Evolutionary conservation across 1,139 yeast genomes (phyloP).

Genomic region (Candida albicans): DNA sequence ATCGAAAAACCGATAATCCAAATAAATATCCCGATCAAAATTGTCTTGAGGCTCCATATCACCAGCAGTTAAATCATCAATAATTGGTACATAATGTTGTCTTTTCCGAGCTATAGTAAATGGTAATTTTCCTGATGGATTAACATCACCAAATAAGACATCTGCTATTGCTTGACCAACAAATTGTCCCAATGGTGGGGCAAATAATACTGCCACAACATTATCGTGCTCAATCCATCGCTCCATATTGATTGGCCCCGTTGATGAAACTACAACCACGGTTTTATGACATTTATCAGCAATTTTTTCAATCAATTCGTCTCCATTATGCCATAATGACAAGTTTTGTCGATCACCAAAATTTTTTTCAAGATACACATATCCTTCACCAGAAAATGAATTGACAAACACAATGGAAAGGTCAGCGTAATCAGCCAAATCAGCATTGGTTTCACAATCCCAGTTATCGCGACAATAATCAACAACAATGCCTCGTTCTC

Average conservation of each 20-base stretch:
- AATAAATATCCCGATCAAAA: slow-evolving; percentile 47
- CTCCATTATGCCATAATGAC: slow-evolving; percentile 63
- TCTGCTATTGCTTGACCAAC: slow-evolving; percentile 44
- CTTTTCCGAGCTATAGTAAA: slow-evolving; percentile 60
- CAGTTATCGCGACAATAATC: slow-evolving; percentile 45
- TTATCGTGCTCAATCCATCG: slow-evolving; percentile 59
- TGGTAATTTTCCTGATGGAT: slow-evolving; percentile 64
- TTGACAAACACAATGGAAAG: slow-evolving; percentile 53
- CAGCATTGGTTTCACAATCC: slow-evolving; percentile 44
- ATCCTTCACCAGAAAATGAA: slow-evolving; percentile 61
- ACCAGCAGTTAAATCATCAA: slow-evolving; percentile 38
- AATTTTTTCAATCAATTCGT: slow-evolving; percentile 48
- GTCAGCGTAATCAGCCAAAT: slow-evolving; percentile 50
- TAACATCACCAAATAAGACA: slow-evolving; percentile 54
- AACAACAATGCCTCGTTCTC: slow-evolving; percentile 43
- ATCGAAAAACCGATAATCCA: slow-evolving; percentile 60
- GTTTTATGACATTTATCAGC: slow-evolving; percentile 53
- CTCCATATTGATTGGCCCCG: slow-evolving; percentile 62
- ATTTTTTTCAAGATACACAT: slow-evolving; percentile 55
- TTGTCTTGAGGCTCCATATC: slow-evolving; percentile 48
- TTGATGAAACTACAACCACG: slow-evolving; percentile 56
- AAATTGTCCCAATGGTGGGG: slow-evolving; percentile 61
- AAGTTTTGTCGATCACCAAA: slow-evolving; percentile 60
- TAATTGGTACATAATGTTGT: slow-evolving; percentile 53
- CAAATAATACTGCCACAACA: slow-evolving; percentile 55